Conservation (phyloP, 306 rosid genomes). For the Corylus americana region DNA sequence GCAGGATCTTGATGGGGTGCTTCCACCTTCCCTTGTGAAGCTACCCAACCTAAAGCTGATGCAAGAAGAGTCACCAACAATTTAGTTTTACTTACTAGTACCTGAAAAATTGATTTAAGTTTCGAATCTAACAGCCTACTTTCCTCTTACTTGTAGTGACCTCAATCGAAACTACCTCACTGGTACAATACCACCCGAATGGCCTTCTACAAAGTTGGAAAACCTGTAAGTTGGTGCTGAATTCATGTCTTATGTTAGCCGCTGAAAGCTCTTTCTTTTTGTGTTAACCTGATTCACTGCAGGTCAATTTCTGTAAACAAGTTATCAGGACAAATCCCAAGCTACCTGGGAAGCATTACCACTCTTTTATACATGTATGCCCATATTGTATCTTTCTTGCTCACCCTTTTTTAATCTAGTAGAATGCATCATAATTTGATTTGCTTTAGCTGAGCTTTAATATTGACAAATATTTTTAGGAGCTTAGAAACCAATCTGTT, state of each 20-base stretch:
- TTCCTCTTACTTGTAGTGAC: slow-evolving; percentile 8
- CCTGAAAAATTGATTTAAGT: no score
- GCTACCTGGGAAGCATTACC: slow-evolving; percentile 26
- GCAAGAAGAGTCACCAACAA: slow-evolving; percentile 8
- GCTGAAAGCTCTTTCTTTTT: neutral
- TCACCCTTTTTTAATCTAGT: neutral
- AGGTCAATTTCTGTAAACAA: slow-evolving; percentile 21
- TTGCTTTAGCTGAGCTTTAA: neutral
- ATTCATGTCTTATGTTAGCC: neutral
- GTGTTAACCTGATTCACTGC: neutral
- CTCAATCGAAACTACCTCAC: slow-evolving; percentile 20
- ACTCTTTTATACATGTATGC: slow-evolving; percentile 10
- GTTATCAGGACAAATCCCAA: slow-evolving; percentile 29
- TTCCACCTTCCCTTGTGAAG: slow-evolving; percentile 30
- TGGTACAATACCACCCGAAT: slow-evolving; percentile 30
- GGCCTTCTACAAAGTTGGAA: slow-evolving; percentile 35
- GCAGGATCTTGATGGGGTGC: slow-evolving; percentile 38
- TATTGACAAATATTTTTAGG: neutral
- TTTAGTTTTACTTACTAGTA: neutral
- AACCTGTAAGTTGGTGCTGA: slow-evolving; percentile 17
- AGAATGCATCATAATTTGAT: neutral
- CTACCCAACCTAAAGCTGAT: slow-evolving; percentile 21
- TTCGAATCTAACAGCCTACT: neutral
- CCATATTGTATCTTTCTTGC: neutral
- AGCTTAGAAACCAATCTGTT: slow-evolving; percentile 22